Conservation (phyloP, 345 rosid genomes). For the Fremontodendron californicum region DNA sequence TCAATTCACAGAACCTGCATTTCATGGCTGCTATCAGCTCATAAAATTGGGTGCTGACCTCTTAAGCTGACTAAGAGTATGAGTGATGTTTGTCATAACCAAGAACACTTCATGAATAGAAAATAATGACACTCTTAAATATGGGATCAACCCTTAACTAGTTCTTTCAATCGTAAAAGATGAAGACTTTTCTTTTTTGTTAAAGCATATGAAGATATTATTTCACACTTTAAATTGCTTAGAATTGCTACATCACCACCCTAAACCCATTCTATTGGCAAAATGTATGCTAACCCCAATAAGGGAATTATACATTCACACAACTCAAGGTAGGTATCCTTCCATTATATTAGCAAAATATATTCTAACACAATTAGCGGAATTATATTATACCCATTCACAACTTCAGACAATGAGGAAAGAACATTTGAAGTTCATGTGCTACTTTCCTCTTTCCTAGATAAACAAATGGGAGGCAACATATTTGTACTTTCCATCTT, state of each 20-base stretch:
- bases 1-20: not conserved
- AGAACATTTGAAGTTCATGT: not conserved
- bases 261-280: not conserved
- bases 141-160: not conserved
- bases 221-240: not conserved
- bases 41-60: not conserved
- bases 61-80: not conserved
- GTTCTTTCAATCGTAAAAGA: not conserved
- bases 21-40: not conserved
- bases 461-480: not conserved
- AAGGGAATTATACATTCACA: not conserved
- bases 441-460: not conserved
- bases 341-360: not conserved
- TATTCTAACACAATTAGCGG: not conserved
- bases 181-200: not conserved
- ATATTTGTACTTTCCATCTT: not conserved
- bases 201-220: not conserved
- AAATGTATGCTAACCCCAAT: not conserved
- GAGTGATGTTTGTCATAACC: slow-evolving; percentile 1
- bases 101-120: slow-evolving; percentile 1
- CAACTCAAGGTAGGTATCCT: not conserved
- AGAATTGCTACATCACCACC: not conserved
- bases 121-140: not conserved
- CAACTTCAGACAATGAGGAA: not conserved
- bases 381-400: not conserved